Base-by-base conservation (phyloP, 2,329 filamentous ascomycete genomes). In the Botrytis aclada region DNA sequence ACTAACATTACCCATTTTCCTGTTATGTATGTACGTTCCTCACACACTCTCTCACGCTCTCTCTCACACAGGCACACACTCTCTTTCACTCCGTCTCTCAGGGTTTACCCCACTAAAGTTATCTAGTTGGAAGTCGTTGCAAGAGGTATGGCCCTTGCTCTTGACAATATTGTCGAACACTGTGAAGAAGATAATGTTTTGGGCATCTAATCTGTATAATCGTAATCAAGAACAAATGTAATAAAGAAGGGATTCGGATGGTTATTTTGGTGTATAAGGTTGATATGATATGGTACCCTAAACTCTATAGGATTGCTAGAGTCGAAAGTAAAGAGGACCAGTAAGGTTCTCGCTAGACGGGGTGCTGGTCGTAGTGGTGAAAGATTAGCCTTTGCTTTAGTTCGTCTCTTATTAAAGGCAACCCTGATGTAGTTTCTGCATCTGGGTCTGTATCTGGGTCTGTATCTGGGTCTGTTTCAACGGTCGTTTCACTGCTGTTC, bases 1-100 rank as follows among this genome's bases (percentile, higher is more conserved):
- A 83, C 90, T 91, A 83, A 98, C 91, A 85, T 92, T 94, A 81
- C 96, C 96, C 96, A 99, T 99, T 82, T 84, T 88, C 84, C 78
- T 74, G 41, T 54, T 60, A 58, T 61, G 43, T 41, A 41, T 39
- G 64, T 66, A 62, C 34, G 34, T 37, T 62, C 34, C 37, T 66
- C 22, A 34, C 34, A 34, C 34, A 25, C 73, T 20, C 61, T 18
- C 39, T 64, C 29, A 2, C 45, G 5, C 45, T 14, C 47, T 54
- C 25, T 54, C 25, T 14, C 14, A 54, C 47, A 54, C 47, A n/a
- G 47, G n/a, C 25, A 54, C 61, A 29, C 39, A 22, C 61, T 32
- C 29, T 71, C 37, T 54, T 22, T 43, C 47, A 1, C 32, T 70
- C 60, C n/a, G 58, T 71, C 69, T 45, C 56, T 67, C 9, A n/a